phyloP scores from a whole-genome alignment of 805 yeast species.

The Debaryomyces castellii region DNA sequence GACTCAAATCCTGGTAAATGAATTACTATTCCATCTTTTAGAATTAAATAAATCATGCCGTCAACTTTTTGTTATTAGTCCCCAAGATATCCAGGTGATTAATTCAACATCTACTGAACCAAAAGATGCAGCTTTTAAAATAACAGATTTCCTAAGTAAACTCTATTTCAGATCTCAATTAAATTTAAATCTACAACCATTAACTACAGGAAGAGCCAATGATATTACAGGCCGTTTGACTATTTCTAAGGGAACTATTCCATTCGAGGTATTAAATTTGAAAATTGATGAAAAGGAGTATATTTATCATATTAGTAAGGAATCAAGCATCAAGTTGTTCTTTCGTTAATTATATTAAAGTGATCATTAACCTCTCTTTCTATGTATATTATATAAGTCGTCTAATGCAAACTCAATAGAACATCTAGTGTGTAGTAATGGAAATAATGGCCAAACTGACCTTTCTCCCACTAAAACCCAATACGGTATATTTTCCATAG shows the following conservation, averaged over 20 bases:
- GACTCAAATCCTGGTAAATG: slow-evolving; percentile 35
- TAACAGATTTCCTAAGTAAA: slow-evolving; percentile 47
- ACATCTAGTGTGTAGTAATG: slow-evolving; percentile 83
- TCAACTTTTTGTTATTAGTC: slow-evolving; percentile 33
- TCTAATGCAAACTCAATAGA: slow-evolving; percentile 88
- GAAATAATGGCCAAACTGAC: slow-evolving; percentile 89
- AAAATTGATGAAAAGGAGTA: slow-evolving; percentile 59
- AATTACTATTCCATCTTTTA: slow-evolving; percentile 31
- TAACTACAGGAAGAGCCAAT: slow-evolving; percentile 77
- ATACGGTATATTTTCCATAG: slow-evolving; percentile 72
- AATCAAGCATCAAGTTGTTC: slow-evolving; percentile 45
- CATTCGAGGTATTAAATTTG: slow-evolving; percentile 18
- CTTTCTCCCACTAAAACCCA: slow-evolving; percentile 91
- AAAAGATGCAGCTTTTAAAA: slow-evolving; percentile 37
- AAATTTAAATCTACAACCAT: slow-evolving; percentile 59
- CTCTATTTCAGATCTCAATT: slow-evolving; percentile 51
- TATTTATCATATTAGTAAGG: slow-evolving; percentile 58
- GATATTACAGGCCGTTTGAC: slow-evolving; percentile 76
- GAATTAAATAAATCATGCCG: slow-evolving; percentile 31
- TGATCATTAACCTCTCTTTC: slow-evolving; percentile 27
- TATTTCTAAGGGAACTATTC: slow-evolving; percentile 55
- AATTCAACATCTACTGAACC: slow-evolving; percentile 22
- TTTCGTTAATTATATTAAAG: slow-evolving; percentile 31
- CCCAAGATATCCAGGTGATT: slow-evolving; percentile 37
- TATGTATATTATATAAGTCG: slow-evolving; percentile 56